phyloP scores from a whole-genome alignment of 176 grass and related monocot genomes.

The Lolium rigidum region DNA sequence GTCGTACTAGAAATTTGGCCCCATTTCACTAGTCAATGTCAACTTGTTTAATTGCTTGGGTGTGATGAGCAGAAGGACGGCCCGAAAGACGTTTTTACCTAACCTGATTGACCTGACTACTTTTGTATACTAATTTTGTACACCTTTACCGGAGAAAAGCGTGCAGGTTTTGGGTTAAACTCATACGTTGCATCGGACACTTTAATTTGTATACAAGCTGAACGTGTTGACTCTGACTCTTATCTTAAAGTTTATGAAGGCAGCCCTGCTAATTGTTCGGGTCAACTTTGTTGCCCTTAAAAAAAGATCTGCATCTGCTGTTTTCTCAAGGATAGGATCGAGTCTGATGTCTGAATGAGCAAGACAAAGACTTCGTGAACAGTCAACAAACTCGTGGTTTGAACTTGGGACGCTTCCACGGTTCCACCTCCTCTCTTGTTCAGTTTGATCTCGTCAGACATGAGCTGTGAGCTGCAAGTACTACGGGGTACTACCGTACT shows the following conservation, averaged over 20 bases:
- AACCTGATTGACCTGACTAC: constrained; percentile 29
- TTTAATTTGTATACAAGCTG: background rate
- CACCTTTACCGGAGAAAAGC: background rate
- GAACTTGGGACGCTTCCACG: background rate
- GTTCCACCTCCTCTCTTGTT: background rate
- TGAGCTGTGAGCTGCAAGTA: constrained; percentile 7
- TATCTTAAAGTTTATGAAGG: background rate
- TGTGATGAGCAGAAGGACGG: background rate
- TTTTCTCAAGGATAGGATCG: constrained; percentile 16
- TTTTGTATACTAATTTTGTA: no score
- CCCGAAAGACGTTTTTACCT: background rate
- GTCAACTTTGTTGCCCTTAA: constrained; percentile 35
- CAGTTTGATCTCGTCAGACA: background rate
- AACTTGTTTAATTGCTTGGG: constrained; percentile 10
- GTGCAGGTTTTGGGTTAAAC: background rate
- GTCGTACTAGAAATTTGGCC: background rate
- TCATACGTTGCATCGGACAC: background rate
- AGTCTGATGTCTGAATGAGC: constrained; percentile 9
- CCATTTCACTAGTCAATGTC: background rate
- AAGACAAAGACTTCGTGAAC: constrained; percentile 4
- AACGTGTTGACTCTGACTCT: constrained; percentile 1
- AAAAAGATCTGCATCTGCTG: background rate
- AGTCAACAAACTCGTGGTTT: constrained; percentile 15
- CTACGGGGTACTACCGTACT: background rate
- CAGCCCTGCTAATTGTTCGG: background rate